phyloP scores from a whole-genome alignment of 192 early-diverging fungal genomes.

The Gigaspora rosea region DNA sequence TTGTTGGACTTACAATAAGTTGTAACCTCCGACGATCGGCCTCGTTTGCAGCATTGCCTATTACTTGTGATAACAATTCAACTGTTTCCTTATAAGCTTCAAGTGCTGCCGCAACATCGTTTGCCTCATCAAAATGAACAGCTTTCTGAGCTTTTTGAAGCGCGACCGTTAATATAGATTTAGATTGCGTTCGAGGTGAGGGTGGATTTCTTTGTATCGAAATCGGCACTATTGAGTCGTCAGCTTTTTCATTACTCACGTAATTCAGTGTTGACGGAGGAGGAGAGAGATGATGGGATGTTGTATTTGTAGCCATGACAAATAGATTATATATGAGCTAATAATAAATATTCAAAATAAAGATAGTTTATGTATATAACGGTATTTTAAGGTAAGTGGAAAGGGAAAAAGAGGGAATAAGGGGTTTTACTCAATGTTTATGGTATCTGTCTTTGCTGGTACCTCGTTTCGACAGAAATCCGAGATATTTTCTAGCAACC shows the following conservation, averaged over 20 bases:
- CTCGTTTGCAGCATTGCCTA: constrained; percentile 30
- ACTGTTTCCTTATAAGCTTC: constrained; percentile 30
- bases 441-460: not conserved
- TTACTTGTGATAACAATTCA: constrained; percentile 29
- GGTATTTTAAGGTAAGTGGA: not conserved
- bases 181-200: constrained; percentile 32
- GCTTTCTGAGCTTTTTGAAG: constrained; percentile 33
- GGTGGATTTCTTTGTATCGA: constrained; percentile 18
- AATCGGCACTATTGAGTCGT: not conserved
- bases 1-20: constrained; percentile 28
- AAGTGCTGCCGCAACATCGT: constrained; percentile 29
- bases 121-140: constrained; percentile 28
- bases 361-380: too few species aligned
- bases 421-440: too few species aligned
- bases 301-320: constrained; percentile 6
- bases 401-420: not conserved
- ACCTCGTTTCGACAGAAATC: constrained; percentile 12
- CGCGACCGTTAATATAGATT: constrained; percentile 34
- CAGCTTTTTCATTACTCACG: constrained; percentile 3
- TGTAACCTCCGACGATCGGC: constrained; percentile 31
- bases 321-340: not conserved
- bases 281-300: constrained; percentile 20
- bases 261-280: not conserved
- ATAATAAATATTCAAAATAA: not conserved
- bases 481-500: not conserved